These are phyloP conservation scores for Aspergillus bertholletiae DNA, from an alignment of 495 filamentous ascomycete genomes.

Conservation along the genomic window DNA sequence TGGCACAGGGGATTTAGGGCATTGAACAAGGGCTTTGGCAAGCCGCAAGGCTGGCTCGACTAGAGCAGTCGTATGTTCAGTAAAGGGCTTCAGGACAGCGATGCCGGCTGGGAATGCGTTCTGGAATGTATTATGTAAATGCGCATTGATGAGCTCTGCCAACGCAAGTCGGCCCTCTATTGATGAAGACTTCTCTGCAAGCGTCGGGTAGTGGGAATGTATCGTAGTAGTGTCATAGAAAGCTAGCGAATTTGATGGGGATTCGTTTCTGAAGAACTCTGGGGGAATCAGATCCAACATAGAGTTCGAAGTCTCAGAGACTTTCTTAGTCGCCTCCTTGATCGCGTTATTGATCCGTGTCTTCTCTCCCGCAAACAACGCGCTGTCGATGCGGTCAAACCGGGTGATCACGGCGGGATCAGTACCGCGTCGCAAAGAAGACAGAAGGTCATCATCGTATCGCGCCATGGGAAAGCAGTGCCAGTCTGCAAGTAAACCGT, in stretches of 20 bases:
- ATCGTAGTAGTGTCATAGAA: constrained; percentile 69
- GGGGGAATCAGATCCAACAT: constrained; percentile 55
- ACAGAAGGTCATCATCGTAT: constrained; percentile 67
- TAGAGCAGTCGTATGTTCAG: constrained; percentile 67
- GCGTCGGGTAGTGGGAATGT: constrained; percentile 56
- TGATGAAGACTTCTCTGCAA: constrained; percentile 58
- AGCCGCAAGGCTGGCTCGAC: constrained; percentile 66
- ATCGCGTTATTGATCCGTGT: constrained; percentile 62
- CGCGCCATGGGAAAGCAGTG: constrained; percentile 81
- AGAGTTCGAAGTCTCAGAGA: constrained; percentile 50
- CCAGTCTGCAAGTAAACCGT: constrained; percentile 76
- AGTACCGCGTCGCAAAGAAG: constrained; percentile 68
- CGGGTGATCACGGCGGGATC: constrained; percentile 64
- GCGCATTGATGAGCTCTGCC: constrained; percentile 73
- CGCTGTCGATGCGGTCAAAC: constrained; percentile 69
- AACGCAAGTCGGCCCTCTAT: constrained; percentile 59
- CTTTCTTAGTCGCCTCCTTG: constrained; percentile 57
- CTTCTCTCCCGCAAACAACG: constrained; percentile 71
- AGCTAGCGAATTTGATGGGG: constrained; percentile 67
- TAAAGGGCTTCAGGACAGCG: constrained; percentile 71
- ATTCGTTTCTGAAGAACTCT: constrained; percentile 62
- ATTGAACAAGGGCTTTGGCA: constrained; percentile 68
- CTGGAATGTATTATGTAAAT: constrained; percentile 84
- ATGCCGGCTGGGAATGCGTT: constrained; percentile 73
- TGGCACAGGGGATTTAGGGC: constrained; percentile 66